Base-by-base conservation (phyloP, 2,329 filamentous ascomycete genomes). In the Ophiostoma quercus region DNA sequence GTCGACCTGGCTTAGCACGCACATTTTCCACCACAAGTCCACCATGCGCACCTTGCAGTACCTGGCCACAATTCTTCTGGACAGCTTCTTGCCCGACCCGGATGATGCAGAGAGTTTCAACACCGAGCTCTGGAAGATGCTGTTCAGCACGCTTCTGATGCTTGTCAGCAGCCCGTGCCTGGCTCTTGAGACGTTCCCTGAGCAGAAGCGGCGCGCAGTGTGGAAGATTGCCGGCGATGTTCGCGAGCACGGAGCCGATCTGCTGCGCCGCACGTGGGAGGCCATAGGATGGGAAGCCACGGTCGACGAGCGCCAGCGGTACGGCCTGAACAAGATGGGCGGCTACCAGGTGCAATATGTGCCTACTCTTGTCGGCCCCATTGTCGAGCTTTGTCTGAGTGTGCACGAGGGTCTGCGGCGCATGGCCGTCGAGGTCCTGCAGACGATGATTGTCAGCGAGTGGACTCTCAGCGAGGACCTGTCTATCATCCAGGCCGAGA, bases 141-240 rank as follows among this genome's bases (percentile, higher is more conserved):
- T 97, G 81, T 97, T 99, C 77, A 90, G 89, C 22, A 94, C 93
- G 0, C 82, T 99, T 39, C 84, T 99, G 37, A 93, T 92, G 76
- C 88, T 98, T 2, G 92, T 99, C 2, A 92, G 92, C 5, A 97
- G 93, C 76, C 89, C 94, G 47, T 92, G 90, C 0, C 84, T 99
- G 25, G 94, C 95, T 0, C 85, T 99, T 51, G 95, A 99, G 77
- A 97, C 94, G 0, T 98, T 97, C 77, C 93, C 95, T 0, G 96
- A 99, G 78, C 95, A 99, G 80, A 99, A 98, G 81, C 85, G 95
- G 65, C 85, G 95, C 69, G 94, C 95, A 0, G 94, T 98, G 1
- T 99, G 96, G 95, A 99, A 98, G 81, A 97, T 99, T 77, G 95
- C 94, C 3, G 95, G 95, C 6, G 96, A 99, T 79, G 92, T 99